These are phyloP conservation scores for Leptographium wingfieldii DNA, from an alignment of 2,329 filamentous ascomycete genomes.

Conservation along the genomic window DNA sequence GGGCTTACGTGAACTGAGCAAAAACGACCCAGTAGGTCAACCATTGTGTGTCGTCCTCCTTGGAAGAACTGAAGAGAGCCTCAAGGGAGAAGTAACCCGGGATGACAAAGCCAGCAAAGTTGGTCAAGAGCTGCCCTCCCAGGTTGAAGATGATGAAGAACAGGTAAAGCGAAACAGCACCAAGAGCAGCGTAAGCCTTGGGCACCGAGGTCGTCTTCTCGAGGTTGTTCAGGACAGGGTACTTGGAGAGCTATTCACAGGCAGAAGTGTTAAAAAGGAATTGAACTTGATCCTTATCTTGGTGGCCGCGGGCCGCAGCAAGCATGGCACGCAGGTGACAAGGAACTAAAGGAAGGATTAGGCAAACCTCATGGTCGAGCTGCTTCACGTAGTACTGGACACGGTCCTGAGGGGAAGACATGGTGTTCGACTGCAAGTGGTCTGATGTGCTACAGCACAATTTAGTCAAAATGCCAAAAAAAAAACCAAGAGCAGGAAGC, in stretches of 20 bases:
- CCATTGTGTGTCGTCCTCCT: constrained; percentile 73
- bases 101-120: constrained; percentile 71
- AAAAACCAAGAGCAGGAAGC: background rate
- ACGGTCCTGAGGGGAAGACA: constrained; percentile 65
- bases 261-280: background rate
- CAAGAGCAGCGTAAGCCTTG: constrained; percentile 75
- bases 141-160: constrained; percentile 91
- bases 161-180: constrained; percentile 68
- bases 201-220: constrained; percentile 74
- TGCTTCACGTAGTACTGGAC: constrained; percentile 63
- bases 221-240: constrained; percentile 70
- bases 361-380: constrained; percentile 71
- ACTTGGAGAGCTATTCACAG: constrained; percentile 63
- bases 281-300: background rate
- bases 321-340: background rate
- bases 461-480: background rate
- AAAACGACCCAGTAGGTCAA: constrained; percentile 81
- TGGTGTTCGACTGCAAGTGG: constrained; percentile 25
- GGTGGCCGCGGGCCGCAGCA: background rate
- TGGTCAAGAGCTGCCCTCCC: constrained; percentile 76
- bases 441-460: background rate
- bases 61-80: constrained; percentile 60
- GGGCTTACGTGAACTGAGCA: constrained; percentile 56
- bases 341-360: constrained; percentile 1
- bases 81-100: constrained; percentile 75